phyloP scores from a whole-genome alignment of 108 stramenopile species.

The Nitzschia sp. region DNA sequence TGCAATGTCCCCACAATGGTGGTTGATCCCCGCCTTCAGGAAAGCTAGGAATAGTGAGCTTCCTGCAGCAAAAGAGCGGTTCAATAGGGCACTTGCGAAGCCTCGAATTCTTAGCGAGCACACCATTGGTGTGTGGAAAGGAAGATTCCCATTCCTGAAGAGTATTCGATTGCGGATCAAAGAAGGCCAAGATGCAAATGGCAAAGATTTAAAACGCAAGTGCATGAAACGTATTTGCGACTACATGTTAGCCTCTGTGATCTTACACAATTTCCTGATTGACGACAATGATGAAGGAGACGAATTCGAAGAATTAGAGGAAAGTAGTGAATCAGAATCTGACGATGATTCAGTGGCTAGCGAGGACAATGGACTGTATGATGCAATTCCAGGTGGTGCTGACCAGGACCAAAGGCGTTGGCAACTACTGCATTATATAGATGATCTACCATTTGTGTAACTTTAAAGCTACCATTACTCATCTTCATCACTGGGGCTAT shows the following conservation, averaged over 20 bases:
- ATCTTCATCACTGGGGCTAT: too few species aligned
- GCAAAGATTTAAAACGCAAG: too few species aligned
- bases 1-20: not conserved
- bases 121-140: conserved; percentile 26
- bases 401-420: too few species aligned
- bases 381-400: too few species aligned
- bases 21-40: conserved; percentile 6
- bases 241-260: not conserved
- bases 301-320: not conserved
- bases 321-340: not conserved
- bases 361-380: too few species aligned
- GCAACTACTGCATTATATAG: too few species aligned
- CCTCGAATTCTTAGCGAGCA: conserved; percentile 21
- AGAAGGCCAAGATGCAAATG: not conserved
- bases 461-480: too few species aligned
- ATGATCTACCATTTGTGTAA: too few species aligned
- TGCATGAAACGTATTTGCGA: too few species aligned
- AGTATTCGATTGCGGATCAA: conserved; percentile 16
- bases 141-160: conserved; percentile 21
- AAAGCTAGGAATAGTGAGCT: not conserved
- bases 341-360: not conserved
- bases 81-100: conserved; percentile 10
- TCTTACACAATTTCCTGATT: conserved; percentile 16
- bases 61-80: not conserved
- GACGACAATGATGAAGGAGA: not conserved